Base-by-base conservation (phyloP, 169 alveolate species). In the Plasmodium blacklocki region DNA sequence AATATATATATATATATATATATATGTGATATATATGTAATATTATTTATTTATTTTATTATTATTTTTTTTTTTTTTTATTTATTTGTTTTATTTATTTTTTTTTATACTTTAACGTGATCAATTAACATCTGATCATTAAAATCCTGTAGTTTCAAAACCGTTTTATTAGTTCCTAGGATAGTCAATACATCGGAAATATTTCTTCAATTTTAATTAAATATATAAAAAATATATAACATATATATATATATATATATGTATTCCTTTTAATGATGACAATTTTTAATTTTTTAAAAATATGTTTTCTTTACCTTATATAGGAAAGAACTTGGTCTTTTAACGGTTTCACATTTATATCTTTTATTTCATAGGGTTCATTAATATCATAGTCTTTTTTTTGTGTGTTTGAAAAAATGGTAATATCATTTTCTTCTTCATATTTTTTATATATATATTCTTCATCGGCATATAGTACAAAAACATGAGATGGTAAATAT, bases 401-500 rank as follows among this genome's bases (percentile, higher is more conserved):
- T 21, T 76, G 64, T 14, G 8, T 49, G 39, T 76, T 54, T 23
- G 75, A 76, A 19, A 54, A 29, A 19, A 76, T 64, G 45, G 49
- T 26, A 14, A 47, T 54, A 14, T 59, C 64, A 43, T 59, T 76
- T 68, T 76, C 89, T 59, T 76, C 59, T 43, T 76, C 78, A 67
- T 76, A 76, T 58, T 76, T 54, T 56, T 76, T 70, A 66, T 64
- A 76, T 23, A 76, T 76, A 19, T 76, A 76, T 70, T 76, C 89
- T 50, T 76, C 89, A 56, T 76, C 89, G 21, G 89, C 89, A 56
- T 23, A 64, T 19, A 76, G 21, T 43, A 76, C 70, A 50, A 76
- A 63, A 76, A 76, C 64, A 59, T 76, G 74, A 7, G 78, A 76
- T 2, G 89, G 89, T 1, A 76, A 64, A 49, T 76, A 70, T 68